Percentiles rank a stretch among this genome's conserved stretches.
These are phyloP conservation scores for Calocybe cyanea DNA, from an alignment of 768 basidiomycete genomes.

Conservation along the genomic window DNA sequence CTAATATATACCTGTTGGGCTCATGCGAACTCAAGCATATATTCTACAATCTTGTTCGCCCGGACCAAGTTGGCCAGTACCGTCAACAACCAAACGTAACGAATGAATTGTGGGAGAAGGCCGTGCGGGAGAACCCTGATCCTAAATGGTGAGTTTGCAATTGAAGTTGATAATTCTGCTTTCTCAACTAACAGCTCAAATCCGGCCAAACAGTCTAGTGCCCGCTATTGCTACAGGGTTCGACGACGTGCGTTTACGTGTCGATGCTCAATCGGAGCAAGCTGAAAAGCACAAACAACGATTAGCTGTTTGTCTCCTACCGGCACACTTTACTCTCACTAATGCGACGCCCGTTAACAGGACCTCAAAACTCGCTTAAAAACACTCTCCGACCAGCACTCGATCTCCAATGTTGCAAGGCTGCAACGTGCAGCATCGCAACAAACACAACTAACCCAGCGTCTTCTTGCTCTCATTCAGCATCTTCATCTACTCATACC, in stretches of 20 bases:
- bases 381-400: conserved; percentile 57
- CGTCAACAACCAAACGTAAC: conserved; percentile 69
- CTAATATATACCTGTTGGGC: neutral
- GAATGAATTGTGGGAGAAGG: conserved; percentile 79
- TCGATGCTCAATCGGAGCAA: conserved; percentile 70
- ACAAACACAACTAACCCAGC: conserved; percentile 69
- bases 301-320: conserved; percentile 41
- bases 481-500: conserved; percentile 81
- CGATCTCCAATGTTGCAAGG: conserved; percentile 64
- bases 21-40: conserved; percentile 47
- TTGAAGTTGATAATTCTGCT: neutral
- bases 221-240: conserved; percentile 80
- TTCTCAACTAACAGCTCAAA: neutral
- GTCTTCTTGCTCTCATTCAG: conserved; percentile 64
- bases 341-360: conserved; percentile 22
- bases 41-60: conserved; percentile 84
- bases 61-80: conserved; percentile 59
- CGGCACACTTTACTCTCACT: neutral
- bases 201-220: conserved; percentile 49
- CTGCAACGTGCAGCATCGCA: conserved; percentile 56
- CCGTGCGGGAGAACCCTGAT: conserved; percentile 78
- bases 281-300: conserved; percentile 65
- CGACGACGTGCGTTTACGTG: conserved; percentile 74
- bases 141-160: conserved; percentile 55
- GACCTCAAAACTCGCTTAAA: conserved; percentile 67